Evolutionary conservation across 768 basidiomycete species (phyloP), one percentile per base, ranked within the genome.

Genomic region (Suillus tomentosus): DNA sequence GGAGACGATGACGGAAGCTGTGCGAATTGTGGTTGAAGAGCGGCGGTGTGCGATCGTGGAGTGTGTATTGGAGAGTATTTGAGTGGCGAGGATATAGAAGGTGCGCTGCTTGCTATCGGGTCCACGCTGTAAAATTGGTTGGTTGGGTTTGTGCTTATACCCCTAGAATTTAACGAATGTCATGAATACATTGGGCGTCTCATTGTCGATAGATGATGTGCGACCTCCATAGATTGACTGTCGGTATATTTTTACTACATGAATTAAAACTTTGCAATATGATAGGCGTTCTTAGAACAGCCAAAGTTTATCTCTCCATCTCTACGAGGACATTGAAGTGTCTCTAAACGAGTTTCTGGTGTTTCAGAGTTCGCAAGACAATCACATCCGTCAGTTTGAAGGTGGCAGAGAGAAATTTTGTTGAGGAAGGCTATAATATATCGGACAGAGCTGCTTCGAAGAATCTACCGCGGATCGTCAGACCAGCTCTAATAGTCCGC

Each of bases 21-120:
- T 90, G 5, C 74, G 76, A 9, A 77, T 85, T 6, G 89, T 91
- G 0, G 48, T 84, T 19, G 77, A 84, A 40, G 87, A 90, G 66
- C 79, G 78, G 55, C 74, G 88, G 36, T 88, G 87, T 70, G 90
- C 88, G 0, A 84, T 91, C 1, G 67, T 91, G 4, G 90, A 91
- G 60, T 87, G 86, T 61, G 75, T 86, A 34, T 63, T 89, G 47
- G 80, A 84, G 42, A 72, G 69, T 7, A 79, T 83, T 48, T 82
- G 64, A 73, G 19, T n/a, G 14, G 19, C 11, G 15, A 40, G 13
- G 40, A 13, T 24, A 0, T 14, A 24, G 14, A 31, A 31, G 27
- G 27, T n/a, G 34, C 5, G 19, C 19, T 36, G 3, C 24, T 31
- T 11, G 39, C 10, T 1, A 55, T 55, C 22, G 34, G 36, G n/a